Base-by-base conservation (phyloP, 305 asterid species). In the Fraxinus albicans region DNA sequence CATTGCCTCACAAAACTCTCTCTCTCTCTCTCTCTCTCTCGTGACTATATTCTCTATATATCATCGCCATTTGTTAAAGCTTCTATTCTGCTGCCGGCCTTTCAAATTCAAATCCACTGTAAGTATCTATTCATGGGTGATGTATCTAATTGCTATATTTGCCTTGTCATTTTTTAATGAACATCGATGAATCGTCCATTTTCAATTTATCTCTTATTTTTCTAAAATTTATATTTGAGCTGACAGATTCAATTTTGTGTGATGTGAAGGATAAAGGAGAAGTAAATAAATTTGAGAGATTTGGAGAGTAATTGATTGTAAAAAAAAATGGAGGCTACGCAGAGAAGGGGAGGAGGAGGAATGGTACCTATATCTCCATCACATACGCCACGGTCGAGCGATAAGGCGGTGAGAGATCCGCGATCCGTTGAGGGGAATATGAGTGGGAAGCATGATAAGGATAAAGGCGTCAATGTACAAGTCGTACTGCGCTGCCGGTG, bases 401-500 rank as follows among this genome's bases (percentile, higher is more conserved):
- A 95, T 82, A 96, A 92, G 86, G 83, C 79, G 2, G 89, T 79
- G 74, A 91, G 97, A 89, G 98, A 95, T 93, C 94, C 94, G 77
- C 92, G 99, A 94, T 91, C 92, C 58, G 97, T 89, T 76, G 98
- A 97, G 65, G 99, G 98, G 36, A 90, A 87, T 84, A 86, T 87
- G 88, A 97, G 86, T 19, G 98, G 95, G 15, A 95, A 86, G 90
- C 95, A 86, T 50, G 98, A 97, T 81, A 95, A 88, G 88, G 99
- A 94, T 44, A 95, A 95, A 92, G 98, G 99, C 15, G 99, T 97
- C 4, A 97, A 95, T 86, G 99, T 94, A 23, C 98, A 95, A 85
- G 99, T 95, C 85, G 91, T 97, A 82, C 93, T 94, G 19, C 92
- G 99, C 33, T 95, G 99, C 99, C 91, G 98, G 98, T 95, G 77